Conservation (phyloP, 208 protist genomes). For the Angomonas ambiguus region DNA sequence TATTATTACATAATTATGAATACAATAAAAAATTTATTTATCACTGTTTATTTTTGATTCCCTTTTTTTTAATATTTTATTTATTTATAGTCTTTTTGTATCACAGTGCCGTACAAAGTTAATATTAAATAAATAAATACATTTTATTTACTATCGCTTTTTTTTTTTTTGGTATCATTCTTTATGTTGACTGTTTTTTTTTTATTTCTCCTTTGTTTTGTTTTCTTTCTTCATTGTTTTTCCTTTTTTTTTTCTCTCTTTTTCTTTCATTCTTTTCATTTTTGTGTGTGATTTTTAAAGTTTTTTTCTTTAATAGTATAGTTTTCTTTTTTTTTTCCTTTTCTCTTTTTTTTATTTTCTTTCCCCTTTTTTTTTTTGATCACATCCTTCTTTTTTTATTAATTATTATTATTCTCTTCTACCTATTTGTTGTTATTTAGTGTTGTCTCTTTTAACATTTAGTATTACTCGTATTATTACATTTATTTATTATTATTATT, state of each 20-base stretch:
- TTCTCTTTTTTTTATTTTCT: neutral
- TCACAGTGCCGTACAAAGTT: too few relatives aligned
- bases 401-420: constrained; percentile 12
- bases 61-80: too few relatives aligned
- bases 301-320: too few relatives aligned
- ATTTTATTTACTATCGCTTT: neutral
- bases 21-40: constrained; percentile 1
- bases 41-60: too few relatives aligned
- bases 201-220: neutral
- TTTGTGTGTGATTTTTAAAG: too few relatives aligned
- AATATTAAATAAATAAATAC: constrained; percentile 6
- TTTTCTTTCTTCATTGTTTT: neutral
- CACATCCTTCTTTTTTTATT: constrained; percentile 2
- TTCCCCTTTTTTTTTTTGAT: constrained; percentile 2
- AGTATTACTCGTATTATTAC: neutral
- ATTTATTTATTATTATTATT: too few relatives aligned
- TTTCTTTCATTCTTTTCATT: neutral
- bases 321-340: constrained; percentile 5
- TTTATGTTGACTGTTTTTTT: neutral
- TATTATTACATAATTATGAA: constrained; percentile 1
- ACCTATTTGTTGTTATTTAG: constrained; percentile 1
- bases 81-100: too few relatives aligned
- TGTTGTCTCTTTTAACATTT: neutral
- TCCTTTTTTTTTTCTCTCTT: neutral
- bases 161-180: neutral